A percentile compares a stretch with the other conserved stretches of the same genome.
These are phyloP conservation scores for Botrytis squamosa DNA, from an alignment of 2,329 filamentous ascomycete species.

Conservation along the genomic window DNA sequence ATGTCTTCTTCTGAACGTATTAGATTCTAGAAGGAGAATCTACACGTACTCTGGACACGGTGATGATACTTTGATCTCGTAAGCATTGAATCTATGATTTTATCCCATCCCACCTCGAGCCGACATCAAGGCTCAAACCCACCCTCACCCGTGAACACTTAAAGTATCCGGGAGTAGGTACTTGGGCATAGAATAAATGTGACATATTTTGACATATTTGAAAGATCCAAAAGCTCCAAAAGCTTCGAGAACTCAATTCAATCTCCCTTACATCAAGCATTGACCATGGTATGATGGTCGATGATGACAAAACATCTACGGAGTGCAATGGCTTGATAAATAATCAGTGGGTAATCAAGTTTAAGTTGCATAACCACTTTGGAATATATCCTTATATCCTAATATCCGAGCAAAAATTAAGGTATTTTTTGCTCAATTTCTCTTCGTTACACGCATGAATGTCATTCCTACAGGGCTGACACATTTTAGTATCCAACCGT, in stretches of 20 bases:
- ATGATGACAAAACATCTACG: background rate
- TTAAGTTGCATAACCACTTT: background rate
- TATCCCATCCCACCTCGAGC: background rate
- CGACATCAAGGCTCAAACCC: background rate
- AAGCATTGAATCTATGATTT: background rate
- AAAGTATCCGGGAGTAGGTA: background rate
- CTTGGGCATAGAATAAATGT: background rate
- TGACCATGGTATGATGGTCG: background rate
- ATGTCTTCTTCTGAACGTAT: background rate
- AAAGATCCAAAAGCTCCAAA: background rate
- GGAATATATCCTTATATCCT: background rate
- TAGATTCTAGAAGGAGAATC: background rate
- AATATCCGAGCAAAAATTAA: background rate
- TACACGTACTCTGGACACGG: background rate
- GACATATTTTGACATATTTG: too few relatives aligned
- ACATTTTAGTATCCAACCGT: background rate
- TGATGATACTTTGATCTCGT: background rate
- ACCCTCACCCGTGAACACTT: background rate
- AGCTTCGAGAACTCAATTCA: background rate
- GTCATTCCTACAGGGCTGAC: slow-evolving; percentile 10
- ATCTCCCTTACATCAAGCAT: background rate
- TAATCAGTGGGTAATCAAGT: background rate
- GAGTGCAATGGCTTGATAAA: background rate
- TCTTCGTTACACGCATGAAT: background rate
- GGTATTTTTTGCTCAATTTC: background rate